These are phyloP conservation scores for Paraphoma chrysanthemicola DNA, from an alignment of 2,329 filamentous ascomycete genomes.

Conservation along the genomic window DNA sequence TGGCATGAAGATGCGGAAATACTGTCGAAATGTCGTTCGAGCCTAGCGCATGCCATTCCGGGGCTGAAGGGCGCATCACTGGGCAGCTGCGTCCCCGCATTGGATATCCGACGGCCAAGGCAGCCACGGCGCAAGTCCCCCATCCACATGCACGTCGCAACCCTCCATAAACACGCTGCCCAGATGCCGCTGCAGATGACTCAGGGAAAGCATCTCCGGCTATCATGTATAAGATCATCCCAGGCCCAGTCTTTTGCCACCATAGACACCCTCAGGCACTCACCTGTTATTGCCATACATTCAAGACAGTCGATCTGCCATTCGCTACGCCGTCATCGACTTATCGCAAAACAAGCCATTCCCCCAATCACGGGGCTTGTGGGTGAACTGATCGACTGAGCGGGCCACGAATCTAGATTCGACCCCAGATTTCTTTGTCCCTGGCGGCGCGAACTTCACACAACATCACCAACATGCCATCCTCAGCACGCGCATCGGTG, in stretches of 20 bases:
- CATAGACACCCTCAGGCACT: not conserved
- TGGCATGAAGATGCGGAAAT: not conserved
- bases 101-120: slow-evolving; percentile 16
- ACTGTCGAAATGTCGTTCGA: not conserved
- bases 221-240: slow-evolving; percentile 25
- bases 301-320: not conserved
- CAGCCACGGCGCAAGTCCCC: slow-evolving; percentile 14
- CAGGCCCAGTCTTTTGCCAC: slow-evolving; percentile 5
- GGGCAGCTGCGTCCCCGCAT: slow-evolving; percentile 8
- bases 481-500: slow-evolving; percentile 24
- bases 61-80: slow-evolving; percentile 19
- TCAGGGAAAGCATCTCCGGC: slow-evolving; percentile 19
- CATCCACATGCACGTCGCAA: slow-evolving; percentile 20
- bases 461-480: slow-evolving; percentile 26
- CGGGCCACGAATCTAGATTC: slow-evolving; percentile 11
- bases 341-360: slow-evolving; percentile 8
- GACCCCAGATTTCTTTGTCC: slow-evolving; percentile 15
- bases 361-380: slow-evolving; percentile 27
- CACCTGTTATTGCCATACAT: not conserved
- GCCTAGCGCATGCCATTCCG: not conserved
- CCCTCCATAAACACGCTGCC: slow-evolving; percentile 12
- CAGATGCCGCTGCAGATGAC: slow-evolving; percentile 19
- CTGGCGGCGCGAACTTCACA: slow-evolving; percentile 11
- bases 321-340: slow-evolving; percentile 3
- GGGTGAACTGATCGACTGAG: slow-evolving; percentile 12